phyloP scores from a whole-genome alignment of 495 filamentous ascomycete species.

The Pseudoneurospora amorphoporcata region DNA sequence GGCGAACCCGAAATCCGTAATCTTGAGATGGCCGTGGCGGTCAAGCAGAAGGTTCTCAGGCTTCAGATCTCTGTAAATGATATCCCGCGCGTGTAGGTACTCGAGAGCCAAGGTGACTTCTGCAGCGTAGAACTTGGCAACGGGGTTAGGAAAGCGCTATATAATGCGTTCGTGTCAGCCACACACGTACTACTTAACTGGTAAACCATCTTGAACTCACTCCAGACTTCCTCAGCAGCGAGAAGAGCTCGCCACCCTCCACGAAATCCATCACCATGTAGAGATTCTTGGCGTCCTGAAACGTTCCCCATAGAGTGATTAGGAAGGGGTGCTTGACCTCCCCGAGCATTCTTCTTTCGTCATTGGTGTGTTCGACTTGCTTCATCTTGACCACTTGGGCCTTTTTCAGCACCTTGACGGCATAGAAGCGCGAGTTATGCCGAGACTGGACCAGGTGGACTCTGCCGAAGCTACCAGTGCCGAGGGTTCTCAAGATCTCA shows the following conservation, averaged over 20 bases:
- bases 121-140: slow-evolving; percentile 97
- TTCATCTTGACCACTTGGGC: slow-evolving; percentile 99
- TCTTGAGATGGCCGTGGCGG: slow-evolving; percentile 93
- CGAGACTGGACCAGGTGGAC: slow-evolving; percentile 94
- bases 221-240: slow-evolving; percentile 88
- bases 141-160: slow-evolving; percentile 97
- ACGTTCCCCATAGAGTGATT: slow-evolving; percentile 96
- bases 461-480: slow-evolving; percentile 92
- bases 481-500: slow-evolving; percentile 74
- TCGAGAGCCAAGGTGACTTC: slow-evolving; percentile 93
- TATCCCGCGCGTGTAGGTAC: slow-evolving; percentile 88
- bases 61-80: slow-evolving; percentile 96
- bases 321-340: slow-evolving; percentile 95
- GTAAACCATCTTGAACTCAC: slow-evolving; percentile 40
- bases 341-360: slow-evolving; percentile 88
- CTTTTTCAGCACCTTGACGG: slow-evolving; percentile 97
- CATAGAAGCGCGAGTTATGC: slow-evolving; percentile 96
- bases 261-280: slow-evolving; percentile 99
- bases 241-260: slow-evolving; percentile 97
- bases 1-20: slow-evolving; percentile 97
- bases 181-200: not conserved
- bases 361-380: slow-evolving; percentile 97
- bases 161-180: slow-evolving; percentile 5
- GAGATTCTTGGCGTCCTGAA: slow-evolving; percentile 86
- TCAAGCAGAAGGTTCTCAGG: slow-evolving; percentile 93